Evolutionary conservation across 441 rosid genomes (phyloP).

Genomic region (Lepidium campestre): DNA sequence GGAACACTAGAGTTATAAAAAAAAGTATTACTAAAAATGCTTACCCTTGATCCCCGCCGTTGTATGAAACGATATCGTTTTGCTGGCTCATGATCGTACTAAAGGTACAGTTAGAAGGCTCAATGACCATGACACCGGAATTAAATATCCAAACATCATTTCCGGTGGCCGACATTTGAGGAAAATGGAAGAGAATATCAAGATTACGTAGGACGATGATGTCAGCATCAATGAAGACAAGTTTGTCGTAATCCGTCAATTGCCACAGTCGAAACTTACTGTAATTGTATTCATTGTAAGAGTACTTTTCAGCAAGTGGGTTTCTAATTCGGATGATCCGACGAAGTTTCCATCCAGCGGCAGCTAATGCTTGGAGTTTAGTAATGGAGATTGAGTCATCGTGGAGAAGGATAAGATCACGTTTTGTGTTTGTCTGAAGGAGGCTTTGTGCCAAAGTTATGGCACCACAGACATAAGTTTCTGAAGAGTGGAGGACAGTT

Average conservation of each 20-base stretch:
- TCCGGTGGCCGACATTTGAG: slow-evolving; percentile 87
- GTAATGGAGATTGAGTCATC: slow-evolving; percentile 64
- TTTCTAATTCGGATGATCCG: slow-evolving; percentile 67
- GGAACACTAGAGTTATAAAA: background rate
- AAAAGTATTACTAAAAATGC: background rate
- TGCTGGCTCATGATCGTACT: slow-evolving; percentile 50
- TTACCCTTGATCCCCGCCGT: slow-evolving; percentile 84
- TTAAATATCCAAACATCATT: slow-evolving; percentile 82
- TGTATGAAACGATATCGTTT: slow-evolving; percentile 71
- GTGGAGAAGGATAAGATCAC: slow-evolving; percentile 76
- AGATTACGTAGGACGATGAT: slow-evolving; percentile 65
- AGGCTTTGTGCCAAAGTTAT: slow-evolving; percentile 83
- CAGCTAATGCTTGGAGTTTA: slow-evolving; percentile 54
- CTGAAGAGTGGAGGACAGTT: slow-evolving; percentile 86
- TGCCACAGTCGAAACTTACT: slow-evolving; percentile 91
- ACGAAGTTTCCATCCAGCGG: slow-evolving; percentile 78
- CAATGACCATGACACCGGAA: slow-evolving; percentile 85
- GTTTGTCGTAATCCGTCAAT: slow-evolving; percentile 73
- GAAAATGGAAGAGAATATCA: slow-evolving; percentile 70
- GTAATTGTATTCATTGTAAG: slow-evolving; percentile 88
- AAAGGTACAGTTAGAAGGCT: slow-evolving; percentile 93
- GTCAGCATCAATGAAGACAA: slow-evolving; percentile 85
- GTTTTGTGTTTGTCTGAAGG: slow-evolving; percentile 64
- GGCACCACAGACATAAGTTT: slow-evolving; percentile 87
- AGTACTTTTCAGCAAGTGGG: slow-evolving; percentile 52